Conservation (phyloP, 495 filamentous ascomycete genomes). For the Mycothermus thermophilus region DNA sequence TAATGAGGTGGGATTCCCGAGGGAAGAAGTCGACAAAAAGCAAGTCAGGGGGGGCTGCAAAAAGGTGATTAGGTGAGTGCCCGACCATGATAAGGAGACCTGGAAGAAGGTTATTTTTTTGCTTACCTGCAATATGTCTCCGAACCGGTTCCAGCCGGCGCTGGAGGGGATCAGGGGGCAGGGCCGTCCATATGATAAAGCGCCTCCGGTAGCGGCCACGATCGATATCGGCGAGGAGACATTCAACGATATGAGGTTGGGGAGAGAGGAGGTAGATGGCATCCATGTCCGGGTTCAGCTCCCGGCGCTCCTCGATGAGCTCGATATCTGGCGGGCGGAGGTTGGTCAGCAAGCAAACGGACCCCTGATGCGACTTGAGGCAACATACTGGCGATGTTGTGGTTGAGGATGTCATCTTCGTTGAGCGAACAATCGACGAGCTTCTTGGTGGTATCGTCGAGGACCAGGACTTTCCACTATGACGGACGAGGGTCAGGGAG, state of each 20-base stretch:
- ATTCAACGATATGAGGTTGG: conserved; percentile 75
- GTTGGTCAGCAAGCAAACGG: conserved; percentile 8
- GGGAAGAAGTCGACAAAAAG: conserved; percentile 81
- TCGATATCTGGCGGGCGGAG: conserved; percentile 69
- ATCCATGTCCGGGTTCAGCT: conserved; percentile 72
- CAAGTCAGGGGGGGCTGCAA: conserved; percentile 38
- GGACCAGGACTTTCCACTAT: conserved; percentile 90
- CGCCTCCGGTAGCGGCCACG: conserved; percentile 58
- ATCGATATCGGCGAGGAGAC: conserved; percentile 82
- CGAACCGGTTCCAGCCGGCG: conserved; percentile 41
- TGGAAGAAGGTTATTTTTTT: too few relatives aligned
- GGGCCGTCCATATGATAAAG: conserved; percentile 71
- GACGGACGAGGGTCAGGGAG: conserved; percentile 6
- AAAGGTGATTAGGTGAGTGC: conserved; percentile 1
- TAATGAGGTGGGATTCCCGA: conserved; percentile 79
- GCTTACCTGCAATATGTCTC: conserved; percentile 48
- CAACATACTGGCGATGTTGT: conserved; percentile 79
- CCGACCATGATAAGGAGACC: conserved; percentile 2
- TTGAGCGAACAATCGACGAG: conserved; percentile 78
- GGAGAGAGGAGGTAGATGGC: conserved; percentile 86
- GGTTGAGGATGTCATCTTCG: conserved; percentile 88
- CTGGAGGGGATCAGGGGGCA: conserved; percentile 27
- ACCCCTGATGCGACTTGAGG: not conserved
- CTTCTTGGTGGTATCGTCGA: conserved; percentile 66
- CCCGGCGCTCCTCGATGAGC: conserved; percentile 71